Conservation (phyloP, 2,329 filamentous ascomycete species). For the Cladosporium halotolerans region DNA sequence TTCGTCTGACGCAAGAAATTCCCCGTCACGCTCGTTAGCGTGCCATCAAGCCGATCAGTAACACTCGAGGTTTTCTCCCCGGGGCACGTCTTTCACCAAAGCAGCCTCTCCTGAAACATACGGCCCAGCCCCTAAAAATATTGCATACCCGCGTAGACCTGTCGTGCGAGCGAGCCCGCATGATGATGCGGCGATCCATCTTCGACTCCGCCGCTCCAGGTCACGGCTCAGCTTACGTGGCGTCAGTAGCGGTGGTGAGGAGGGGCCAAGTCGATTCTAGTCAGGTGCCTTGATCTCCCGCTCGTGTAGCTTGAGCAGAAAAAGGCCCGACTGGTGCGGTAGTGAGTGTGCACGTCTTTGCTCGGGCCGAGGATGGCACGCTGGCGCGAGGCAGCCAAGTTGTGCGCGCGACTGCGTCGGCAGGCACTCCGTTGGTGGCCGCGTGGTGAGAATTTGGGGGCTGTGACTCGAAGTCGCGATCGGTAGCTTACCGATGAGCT, state of each 20-base stretch:
- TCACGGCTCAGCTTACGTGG: conserved; percentile 9
- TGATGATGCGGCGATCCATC: not conserved
- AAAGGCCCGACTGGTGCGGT: conserved; percentile 8
- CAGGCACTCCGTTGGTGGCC: too few species aligned
- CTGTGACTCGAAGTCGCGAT: too few species aligned
- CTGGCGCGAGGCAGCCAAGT: too few species aligned
- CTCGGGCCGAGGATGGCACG: not conserved
- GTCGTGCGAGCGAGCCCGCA: conserved; percentile 1
- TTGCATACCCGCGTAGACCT: not conserved
- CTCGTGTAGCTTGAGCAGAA: not conserved
- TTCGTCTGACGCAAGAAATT: not conserved
- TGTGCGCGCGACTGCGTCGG: too few species aligned
- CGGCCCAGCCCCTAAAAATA: too few species aligned
- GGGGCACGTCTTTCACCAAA: not conserved
- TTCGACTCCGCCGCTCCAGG: not conserved
- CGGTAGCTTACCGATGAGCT: too few species aligned
- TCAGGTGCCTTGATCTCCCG: conserved; percentile 9
- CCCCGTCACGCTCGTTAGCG: conserved; percentile 3
- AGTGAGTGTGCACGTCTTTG: not conserved
- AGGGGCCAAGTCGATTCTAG: not conserved
- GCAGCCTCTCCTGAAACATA: not conserved
- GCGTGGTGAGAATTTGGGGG: too few species aligned
- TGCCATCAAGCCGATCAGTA: not conserved
- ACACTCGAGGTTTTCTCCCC: too few species aligned
- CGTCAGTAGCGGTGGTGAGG: not conserved